Conservation (phyloP, 2,329 filamentous ascomycete species). For the Neodidymelliopsis sp. region DNA sequence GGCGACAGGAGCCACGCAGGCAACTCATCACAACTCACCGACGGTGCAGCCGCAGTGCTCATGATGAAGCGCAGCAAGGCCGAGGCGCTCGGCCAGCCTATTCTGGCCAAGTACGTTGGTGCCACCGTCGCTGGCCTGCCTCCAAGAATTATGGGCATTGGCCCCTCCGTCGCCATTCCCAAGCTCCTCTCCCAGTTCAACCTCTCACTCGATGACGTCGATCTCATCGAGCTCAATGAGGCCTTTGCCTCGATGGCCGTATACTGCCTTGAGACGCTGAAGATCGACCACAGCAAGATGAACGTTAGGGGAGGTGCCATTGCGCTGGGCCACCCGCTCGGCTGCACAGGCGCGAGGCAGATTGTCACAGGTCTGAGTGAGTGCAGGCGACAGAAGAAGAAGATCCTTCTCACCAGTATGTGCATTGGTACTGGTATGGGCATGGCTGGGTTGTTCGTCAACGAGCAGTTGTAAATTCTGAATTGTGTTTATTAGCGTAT, state of each 20-base stretch:
- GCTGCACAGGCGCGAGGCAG: slow-evolving; percentile 77
- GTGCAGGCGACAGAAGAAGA: slow-evolving; percentile 83
- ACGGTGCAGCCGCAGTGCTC: slow-evolving; percentile 87
- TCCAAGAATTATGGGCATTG: slow-evolving; percentile 96
- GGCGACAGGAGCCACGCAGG: slow-evolving; percentile 87
- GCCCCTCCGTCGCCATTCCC: slow-evolving; percentile 72
- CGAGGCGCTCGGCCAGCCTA: slow-evolving; percentile 84
- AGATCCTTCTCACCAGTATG: slow-evolving; percentile 92
- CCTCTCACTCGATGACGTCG: slow-evolving; percentile 80
- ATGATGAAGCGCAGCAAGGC: slow-evolving; percentile 95
- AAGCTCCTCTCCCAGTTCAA: slow-evolving; percentile 87
- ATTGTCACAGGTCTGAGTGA: slow-evolving; percentile 92
- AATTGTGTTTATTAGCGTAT: not conserved
- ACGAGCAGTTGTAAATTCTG: slow-evolving; percentile 59
- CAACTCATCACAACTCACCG: slow-evolving; percentile 93
- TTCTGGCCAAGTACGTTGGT: slow-evolving; percentile 93
- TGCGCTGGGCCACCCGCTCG: slow-evolving; percentile 83
- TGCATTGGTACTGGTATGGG: slow-evolving; percentile 74
- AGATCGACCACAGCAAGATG: slow-evolving; percentile 77
- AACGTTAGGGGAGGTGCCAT: slow-evolving; percentile 84
- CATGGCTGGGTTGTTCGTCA: slow-evolving; percentile 72
- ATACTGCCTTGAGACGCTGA: slow-evolving; percentile 77
- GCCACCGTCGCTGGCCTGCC: slow-evolving; percentile 89
- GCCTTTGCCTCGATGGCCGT: slow-evolving; percentile 98
- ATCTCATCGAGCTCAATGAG: slow-evolving; percentile 95